Percentiles rank a stretch among this genome's conserved stretches.
Conservation (phyloP, 179 eudicot species). For the Gypsophila paniculata region DNA sequence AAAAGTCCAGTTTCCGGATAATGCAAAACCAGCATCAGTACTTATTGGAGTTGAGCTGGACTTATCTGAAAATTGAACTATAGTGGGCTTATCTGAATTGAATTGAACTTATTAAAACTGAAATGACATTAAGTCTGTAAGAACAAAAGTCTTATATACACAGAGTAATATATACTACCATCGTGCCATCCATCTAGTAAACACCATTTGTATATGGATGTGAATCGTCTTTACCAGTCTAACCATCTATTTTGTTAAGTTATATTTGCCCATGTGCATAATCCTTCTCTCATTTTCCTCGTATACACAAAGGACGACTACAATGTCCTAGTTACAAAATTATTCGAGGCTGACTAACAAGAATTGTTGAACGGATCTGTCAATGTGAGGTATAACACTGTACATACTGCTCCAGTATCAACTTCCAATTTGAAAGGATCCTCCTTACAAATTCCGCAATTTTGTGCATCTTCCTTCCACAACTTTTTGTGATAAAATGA, state of each 20-base stretch:
- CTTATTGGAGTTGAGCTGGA: too few relatives aligned
- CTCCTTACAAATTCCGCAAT: background rate
- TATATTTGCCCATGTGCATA: background rate
- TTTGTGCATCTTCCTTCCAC: background rate
- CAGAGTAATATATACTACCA: too few relatives aligned
- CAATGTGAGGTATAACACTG: too few relatives aligned
- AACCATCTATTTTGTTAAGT: background rate
- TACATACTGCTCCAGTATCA: background rate
- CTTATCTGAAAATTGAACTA: too few relatives aligned
- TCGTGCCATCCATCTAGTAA: background rate
- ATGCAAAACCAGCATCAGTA: background rate
- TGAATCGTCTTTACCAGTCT: too few relatives aligned
- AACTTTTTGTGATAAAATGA: background rate
- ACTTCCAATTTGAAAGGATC: background rate
- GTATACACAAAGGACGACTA: background rate
- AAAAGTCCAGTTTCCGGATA: conserved; percentile 2
- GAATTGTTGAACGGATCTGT: background rate
- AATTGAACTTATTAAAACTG: too few relatives aligned
- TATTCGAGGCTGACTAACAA: background rate
- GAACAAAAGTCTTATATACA: too few relatives aligned
- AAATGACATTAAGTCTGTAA: too few relatives aligned
- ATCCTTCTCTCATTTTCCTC: background rate
- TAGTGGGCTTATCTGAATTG: too few relatives aligned
- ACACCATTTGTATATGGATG: background rate
- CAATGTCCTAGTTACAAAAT: background rate